Conservation (phyloP, 2,329 filamentous ascomycete species). For the Aureobasidium melanogenum region DNA sequence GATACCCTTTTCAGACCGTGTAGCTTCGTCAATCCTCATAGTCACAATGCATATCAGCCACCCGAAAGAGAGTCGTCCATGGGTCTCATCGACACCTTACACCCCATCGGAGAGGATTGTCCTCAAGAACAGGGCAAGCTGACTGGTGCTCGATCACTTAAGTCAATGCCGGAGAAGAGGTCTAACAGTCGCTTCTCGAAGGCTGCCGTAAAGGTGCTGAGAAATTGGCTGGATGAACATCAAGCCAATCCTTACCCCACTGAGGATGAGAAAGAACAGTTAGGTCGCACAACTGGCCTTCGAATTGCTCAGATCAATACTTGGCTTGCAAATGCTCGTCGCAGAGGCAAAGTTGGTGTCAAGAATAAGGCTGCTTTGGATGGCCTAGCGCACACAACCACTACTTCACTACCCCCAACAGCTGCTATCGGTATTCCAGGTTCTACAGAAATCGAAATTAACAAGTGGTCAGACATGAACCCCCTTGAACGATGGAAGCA, state of each 20-base stretch:
- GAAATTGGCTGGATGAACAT: slow-evolving; percentile 76
- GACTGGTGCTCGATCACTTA: slow-evolving; percentile 28
- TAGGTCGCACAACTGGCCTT: slow-evolving; percentile 71
- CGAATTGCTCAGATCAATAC: slow-evolving; percentile 79
- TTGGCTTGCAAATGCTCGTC: slow-evolving; percentile 84
- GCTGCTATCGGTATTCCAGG: slow-evolving; percentile 64
- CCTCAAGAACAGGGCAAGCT: slow-evolving; percentile 24
- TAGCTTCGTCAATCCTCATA: slow-evolving; percentile 32
- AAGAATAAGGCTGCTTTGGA: slow-evolving; percentile 57
- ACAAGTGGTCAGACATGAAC: slow-evolving; percentile 21
- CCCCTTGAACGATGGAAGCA: slow-evolving; percentile 48
- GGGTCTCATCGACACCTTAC: slow-evolving; percentile 39
- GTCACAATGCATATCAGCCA: slow-evolving; percentile 17
- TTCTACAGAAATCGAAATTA: slow-evolving; percentile 33
- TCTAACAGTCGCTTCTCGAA: slow-evolving; percentile 69
- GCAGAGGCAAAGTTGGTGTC: slow-evolving; percentile 64
- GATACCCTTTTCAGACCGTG: slow-evolving; percentile 40
- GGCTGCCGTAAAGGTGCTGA: slow-evolving; percentile 69
- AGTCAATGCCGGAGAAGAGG: slow-evolving; percentile 36
- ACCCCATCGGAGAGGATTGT: slow-evolving; percentile 35
- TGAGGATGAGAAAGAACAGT: slow-evolving; percentile 73
- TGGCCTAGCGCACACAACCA: slow-evolving; percentile 32
- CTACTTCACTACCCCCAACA: slow-evolving; percentile 56
- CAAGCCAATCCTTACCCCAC: slow-evolving; percentile 78
- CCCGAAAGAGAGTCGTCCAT: slow-evolving; percentile 16